Evolutionary conservation across 2,329 filamentous ascomycete species (phyloP).

Genomic region (Colletotrichum horii): DNA sequence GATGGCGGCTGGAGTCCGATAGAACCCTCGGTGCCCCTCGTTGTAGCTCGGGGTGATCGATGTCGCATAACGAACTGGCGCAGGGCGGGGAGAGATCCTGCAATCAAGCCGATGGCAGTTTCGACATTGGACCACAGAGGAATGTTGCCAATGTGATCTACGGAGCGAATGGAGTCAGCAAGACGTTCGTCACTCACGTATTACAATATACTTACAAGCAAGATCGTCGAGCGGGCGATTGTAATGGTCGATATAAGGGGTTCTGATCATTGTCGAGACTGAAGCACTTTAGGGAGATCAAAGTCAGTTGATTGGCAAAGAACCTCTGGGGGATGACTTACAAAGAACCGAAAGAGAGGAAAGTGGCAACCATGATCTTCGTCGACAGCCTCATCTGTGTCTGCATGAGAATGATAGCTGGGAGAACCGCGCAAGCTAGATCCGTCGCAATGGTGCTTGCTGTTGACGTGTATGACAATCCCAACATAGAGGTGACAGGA

Average conservation of each 20-base stretch:
- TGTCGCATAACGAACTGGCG: slow-evolving; percentile 8
- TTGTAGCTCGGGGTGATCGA: neutral
- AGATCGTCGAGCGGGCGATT: slow-evolving; percentile 19
- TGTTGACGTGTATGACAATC: slow-evolving; percentile 31
- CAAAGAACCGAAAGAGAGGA: slow-evolving; percentile 26
- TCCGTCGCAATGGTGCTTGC: slow-evolving; percentile 37
- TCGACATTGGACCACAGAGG: slow-evolving; percentile 25
- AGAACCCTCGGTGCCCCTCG: neutral
- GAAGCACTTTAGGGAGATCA: slow-evolving; percentile 18
- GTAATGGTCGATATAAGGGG: slow-evolving; percentile 26
- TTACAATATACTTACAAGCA: slow-evolving; percentile 13
- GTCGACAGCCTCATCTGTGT: slow-evolving; percentile 32
- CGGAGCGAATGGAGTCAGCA: neutral
- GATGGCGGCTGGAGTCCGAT: neutral
- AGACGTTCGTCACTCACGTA: fast-evolving
- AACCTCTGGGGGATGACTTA: slow-evolving; percentile 11
- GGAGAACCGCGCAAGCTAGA: slow-evolving; percentile 32
- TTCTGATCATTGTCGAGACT: slow-evolving; percentile 25
- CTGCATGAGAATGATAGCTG: slow-evolving; percentile 33
- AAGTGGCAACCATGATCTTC: slow-evolving; percentile 21
- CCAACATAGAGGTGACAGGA: slow-evolving; percentile 25
- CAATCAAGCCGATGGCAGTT: slow-evolving; percentile 23
- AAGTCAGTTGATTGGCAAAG: neutral
- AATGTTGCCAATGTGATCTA: slow-evolving; percentile 25
- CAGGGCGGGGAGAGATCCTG: slow-evolving; percentile 22